These are phyloP conservation scores for Bretschneidera sinensis DNA, from an alignment of 345 rosid genomes.

Conservation along the genomic window DNA sequence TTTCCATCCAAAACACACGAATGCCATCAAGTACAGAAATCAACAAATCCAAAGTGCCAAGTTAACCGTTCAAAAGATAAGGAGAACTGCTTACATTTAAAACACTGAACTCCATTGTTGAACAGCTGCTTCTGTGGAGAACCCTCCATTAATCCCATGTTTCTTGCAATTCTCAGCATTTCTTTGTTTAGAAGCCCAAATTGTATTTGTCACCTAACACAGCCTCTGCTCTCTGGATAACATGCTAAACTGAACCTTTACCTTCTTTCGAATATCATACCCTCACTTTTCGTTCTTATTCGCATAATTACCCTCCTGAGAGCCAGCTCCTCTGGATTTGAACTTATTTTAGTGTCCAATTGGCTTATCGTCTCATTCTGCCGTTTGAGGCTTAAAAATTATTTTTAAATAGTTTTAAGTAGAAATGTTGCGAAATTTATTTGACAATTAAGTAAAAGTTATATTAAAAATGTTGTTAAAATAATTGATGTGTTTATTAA, in stretches of 20 bases:
- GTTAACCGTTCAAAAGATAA: neutral
- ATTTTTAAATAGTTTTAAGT: too few species aligned
- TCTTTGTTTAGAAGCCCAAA: neutral
- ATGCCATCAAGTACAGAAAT: too few species aligned
- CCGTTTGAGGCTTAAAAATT: too few species aligned
- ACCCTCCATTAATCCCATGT: neutral
- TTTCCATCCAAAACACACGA: too few species aligned
- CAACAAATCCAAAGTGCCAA: too few species aligned
- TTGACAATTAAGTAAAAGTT: too few species aligned
- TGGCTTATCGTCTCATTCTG: too few species aligned
- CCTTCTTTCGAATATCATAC: slow-evolving; percentile 1
- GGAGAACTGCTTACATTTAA: slow-evolving; percentile 38
- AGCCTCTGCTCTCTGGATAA: slow-evolving; percentile 16
- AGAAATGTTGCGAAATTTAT: too few species aligned
- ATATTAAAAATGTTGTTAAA: too few species aligned
- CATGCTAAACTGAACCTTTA: slow-evolving; percentile 13
- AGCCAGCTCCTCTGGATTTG: too few species aligned
- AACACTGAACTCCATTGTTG: slow-evolving; percentile 15
- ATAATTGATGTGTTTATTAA: too few species aligned
- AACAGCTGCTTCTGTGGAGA: slow-evolving; percentile 19
- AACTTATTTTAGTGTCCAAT: too few species aligned
- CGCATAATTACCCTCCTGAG: slow-evolving; percentile 3
- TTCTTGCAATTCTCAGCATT: slow-evolving; percentile 21
- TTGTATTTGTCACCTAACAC: neutral
- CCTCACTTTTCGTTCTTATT: slow-evolving; percentile 14